Evolutionary conservation across 306 rosid genomes (phyloP).

Genomic region (Ammopiptanthus mongolicus): DNA sequence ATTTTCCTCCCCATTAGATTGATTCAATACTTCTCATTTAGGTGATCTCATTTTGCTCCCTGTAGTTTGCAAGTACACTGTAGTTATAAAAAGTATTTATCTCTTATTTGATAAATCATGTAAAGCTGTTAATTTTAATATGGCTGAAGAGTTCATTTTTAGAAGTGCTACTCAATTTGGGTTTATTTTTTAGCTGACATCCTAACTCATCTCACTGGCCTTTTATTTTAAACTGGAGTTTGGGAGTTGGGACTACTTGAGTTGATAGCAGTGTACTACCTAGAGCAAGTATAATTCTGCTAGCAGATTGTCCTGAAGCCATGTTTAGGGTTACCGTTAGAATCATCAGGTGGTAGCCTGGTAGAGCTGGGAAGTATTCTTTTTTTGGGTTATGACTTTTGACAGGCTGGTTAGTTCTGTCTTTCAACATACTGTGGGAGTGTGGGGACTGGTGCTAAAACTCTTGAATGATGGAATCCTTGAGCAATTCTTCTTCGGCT

Average conservation of each 20-base stretch:
- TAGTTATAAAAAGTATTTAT: background rate
- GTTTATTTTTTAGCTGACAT: background rate
- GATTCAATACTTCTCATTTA: background rate
- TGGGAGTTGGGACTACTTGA: background rate
- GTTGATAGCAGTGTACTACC: conserved; percentile 4
- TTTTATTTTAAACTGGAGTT: conserved; percentile 8
- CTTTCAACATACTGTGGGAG: conserved; percentile 11
- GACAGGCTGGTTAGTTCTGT: conserved; percentile 34
- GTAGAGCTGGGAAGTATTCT: conserved; percentile 16
- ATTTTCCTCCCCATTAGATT: background rate
- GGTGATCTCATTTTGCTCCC: background rate
- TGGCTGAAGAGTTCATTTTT: background rate
- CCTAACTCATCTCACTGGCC: conserved; percentile 5
- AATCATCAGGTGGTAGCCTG: conserved; percentile 14
- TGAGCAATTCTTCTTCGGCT: conserved; percentile 5
- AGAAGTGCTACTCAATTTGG: background rate
- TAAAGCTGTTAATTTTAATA: conserved; percentile 2
- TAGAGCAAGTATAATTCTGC: background rate
- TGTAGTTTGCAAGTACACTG: background rate
- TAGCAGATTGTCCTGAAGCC: conserved; percentile 18
- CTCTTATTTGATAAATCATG: background rate
- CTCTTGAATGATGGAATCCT: conserved; percentile 6
- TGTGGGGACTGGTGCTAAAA: conserved; percentile 16
- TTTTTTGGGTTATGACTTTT: conserved; percentile 23
- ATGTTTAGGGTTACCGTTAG: conserved; percentile 23